These are phyloP conservation scores for Venturia pyrina DNA, from an alignment of 2,329 filamentous ascomycete genomes.

Conservation along the genomic window DNA sequence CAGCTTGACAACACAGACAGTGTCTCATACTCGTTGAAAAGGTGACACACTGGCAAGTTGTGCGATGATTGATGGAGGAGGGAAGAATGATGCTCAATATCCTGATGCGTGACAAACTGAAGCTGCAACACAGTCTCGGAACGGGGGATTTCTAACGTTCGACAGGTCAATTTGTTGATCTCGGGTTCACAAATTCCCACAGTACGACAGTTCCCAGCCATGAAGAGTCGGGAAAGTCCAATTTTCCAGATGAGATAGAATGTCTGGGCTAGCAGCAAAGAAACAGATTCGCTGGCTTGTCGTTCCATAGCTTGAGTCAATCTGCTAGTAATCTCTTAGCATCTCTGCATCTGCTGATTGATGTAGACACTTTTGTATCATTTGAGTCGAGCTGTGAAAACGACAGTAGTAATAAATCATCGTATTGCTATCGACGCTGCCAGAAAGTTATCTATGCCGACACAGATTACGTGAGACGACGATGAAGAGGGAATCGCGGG, in stretches of 20 bases:
- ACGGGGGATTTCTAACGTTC: not conserved
- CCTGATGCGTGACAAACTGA: not conserved
- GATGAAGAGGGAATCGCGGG: not conserved
- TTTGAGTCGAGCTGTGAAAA: not conserved
- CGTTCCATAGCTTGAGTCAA: not conserved
- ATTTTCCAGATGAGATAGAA: not conserved
- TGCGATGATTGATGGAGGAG: not conserved
- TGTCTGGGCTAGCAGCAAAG: not conserved
- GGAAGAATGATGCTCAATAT: not conserved
- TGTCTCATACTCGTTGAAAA: not conserved
- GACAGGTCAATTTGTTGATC: not conserved
- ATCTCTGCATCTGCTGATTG: not conserved
- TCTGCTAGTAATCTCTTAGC: not conserved
- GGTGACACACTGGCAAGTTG: not conserved
- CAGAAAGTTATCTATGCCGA: not conserved
- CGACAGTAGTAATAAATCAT: not conserved
- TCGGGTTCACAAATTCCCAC: constrained; percentile 1
- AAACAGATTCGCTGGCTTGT: not conserved
- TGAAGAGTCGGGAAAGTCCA: not conserved
- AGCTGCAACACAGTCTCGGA: not conserved
- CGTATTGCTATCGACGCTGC: not conserved
- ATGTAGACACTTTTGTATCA: not conserved
- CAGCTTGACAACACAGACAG: not conserved
- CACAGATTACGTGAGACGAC: not conserved
- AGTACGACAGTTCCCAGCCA: not conserved